Base-by-base conservation (phyloP, 1,139 yeast species). In the Pichia sp. region DNA sequence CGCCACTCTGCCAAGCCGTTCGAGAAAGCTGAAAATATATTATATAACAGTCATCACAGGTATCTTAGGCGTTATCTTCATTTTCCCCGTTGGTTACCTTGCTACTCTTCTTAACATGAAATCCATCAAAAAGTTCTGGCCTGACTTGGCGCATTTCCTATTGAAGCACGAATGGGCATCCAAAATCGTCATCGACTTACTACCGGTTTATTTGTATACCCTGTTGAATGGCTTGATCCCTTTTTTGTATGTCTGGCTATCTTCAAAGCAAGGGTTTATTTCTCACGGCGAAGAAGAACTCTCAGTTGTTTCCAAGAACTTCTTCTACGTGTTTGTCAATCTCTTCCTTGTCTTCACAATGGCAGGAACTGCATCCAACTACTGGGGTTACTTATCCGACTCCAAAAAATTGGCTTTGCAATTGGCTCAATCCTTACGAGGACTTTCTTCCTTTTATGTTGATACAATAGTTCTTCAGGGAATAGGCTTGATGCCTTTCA, bases 351-450 rank as follows among this genome's bases (percentile, higher is more conserved):
- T 87, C 24, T 87, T 87, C 70, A 85, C 92, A 4, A 78, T 87
- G 65, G 87, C 91, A 0, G 95, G 95, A 62, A 86, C 95, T 0
- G 87, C 87, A 14, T 81, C 87, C 55, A 85, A 84, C 66, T 84
- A 82, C 62, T 81, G 87, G 80, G 87, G 87, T n/a, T 84, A 84
- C 61, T 74, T 87, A 47, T 83, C 88, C 63, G 93, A 87, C 61
- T 85, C 93, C 0, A 83, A 89, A 4, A 83, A 83, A 62, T 79
- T 87, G 49, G 93, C 93, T 0, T 81, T 80, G 55, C 90, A 85
- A 63, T 68, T 87, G 55, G 93, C 93, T 0, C 80, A 81, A 34
- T 85, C 92, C 0, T 75, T 87, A 53, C 80, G 85, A 63, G 85
- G 84, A 49, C 75, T 85, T 58, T 80, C 92, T 0, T 71, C 85